phyloP scores from a whole-genome alignment of 2,329 filamentous ascomycete species.

The Sarocladium kiliense region DNA sequence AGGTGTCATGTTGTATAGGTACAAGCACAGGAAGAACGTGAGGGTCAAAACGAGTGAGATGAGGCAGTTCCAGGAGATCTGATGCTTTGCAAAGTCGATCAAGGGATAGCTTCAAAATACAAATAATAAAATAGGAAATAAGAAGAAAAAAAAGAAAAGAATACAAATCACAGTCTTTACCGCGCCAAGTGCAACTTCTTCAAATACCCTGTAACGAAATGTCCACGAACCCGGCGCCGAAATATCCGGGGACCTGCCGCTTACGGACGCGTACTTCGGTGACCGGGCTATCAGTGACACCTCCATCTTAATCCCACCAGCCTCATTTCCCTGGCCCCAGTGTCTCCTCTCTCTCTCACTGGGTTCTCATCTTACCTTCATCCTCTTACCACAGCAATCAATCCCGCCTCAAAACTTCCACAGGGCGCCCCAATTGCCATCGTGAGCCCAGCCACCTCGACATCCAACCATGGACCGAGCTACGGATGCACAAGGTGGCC shows the following conservation, averaged over 20 bases:
- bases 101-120: neutral
- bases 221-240: neutral
- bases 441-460: no score
- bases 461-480: no score
- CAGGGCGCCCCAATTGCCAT: no score
- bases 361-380: neutral
- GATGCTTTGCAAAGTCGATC: no score
- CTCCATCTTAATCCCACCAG: neutral
- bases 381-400: no score
- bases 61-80: conserved; percentile 2
- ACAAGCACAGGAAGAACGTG: neutral
- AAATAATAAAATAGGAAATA: neutral
- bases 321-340: neutral
- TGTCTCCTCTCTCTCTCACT: neutral
- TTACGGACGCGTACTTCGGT: neutral
- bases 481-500: no score
- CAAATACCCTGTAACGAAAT: neutral
- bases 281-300: neutral
- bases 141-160: neutral
- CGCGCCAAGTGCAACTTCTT: neutral
- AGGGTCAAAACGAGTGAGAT: neutral
- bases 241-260: neutral
- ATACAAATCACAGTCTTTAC: conserved; percentile 4
- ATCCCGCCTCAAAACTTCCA: no score
- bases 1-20: conserved; percentile 1